Conservation (phyloP, 176 grass and related monocot species). For the Leersia perrieri region DNA sequence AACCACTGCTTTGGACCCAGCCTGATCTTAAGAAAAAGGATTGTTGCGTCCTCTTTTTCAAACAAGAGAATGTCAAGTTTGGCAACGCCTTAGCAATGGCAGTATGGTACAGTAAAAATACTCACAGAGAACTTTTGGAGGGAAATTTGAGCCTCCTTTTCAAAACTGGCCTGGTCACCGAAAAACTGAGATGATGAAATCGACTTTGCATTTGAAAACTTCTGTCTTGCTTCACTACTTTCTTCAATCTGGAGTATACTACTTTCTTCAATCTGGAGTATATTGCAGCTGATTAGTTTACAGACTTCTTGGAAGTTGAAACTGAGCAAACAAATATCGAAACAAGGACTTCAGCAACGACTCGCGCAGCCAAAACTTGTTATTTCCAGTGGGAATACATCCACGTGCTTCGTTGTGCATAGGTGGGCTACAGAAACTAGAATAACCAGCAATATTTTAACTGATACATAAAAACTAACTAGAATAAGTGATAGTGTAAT, state of each 20-base stretch:
- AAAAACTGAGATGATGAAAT: slow-evolving; percentile 98
- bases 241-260: slow-evolving; percentile 64
- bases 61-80: background rate
- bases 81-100: background rate
- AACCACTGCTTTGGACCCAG: background rate
- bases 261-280: slow-evolving; percentile 71
- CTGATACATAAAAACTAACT: background rate
- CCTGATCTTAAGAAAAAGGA: background rate
- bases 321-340: background rate
- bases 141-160: slow-evolving; percentile 70
- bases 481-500: background rate
- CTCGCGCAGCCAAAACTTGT: background rate
- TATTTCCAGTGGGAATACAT: background rate
- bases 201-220: slow-evolving; percentile 98
- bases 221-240: slow-evolving; percentile 82
- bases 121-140: slow-evolving; percentile 91
- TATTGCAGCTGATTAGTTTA: slow-evolving; percentile 33
- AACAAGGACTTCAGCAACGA: background rate
- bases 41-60: background rate
- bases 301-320: background rate
- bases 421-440: background rate
- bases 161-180: slow-evolving; percentile 54
- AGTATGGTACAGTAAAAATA: background rate
- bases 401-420: background rate
- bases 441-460: background rate